Evolutionary conservation across 306 rosid species (phyloP).

Genomic region (Begonia fuchsioides): DNA sequence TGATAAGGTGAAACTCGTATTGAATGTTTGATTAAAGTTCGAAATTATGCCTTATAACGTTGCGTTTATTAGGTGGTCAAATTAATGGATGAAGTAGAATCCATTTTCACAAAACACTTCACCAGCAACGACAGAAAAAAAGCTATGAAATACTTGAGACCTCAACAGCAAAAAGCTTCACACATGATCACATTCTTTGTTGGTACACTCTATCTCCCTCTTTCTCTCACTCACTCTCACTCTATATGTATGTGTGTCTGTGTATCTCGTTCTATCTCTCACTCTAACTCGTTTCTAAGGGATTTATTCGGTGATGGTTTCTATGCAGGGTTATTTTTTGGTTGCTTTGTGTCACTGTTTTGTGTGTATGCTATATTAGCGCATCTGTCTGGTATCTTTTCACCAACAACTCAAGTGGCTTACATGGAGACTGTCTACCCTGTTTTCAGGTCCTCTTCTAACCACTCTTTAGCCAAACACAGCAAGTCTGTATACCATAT

Average conservation of each 20-base stretch:
- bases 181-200: slow-evolving; percentile 84
- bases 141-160: slow-evolving; percentile 89
- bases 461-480: neutral
- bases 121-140: slow-evolving; percentile 77
- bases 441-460: slow-evolving; percentile 57
- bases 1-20: slow-evolving; percentile 41
- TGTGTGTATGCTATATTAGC: slow-evolving; percentile 67
- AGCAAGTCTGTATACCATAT: too few species aligned
- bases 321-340: slow-evolving; percentile 71
- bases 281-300: neutral
- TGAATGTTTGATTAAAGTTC: too few species aligned
- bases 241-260: too few species aligned
- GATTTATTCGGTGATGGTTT: neutral
- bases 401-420: slow-evolving; percentile 19
- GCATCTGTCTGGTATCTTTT: slow-evolving; percentile 62
- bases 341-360: slow-evolving; percentile 77
- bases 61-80: slow-evolving; percentile 36
- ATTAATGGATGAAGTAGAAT: slow-evolving; percentile 96
- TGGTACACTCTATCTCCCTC: slow-evolving; percentile 27
- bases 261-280: too few species aligned
- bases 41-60: too few species aligned
- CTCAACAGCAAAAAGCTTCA: slow-evolving; percentile 72
- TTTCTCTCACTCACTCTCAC: slow-evolving; percentile 6
- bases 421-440: slow-evolving; percentile 73
- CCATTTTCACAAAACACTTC: slow-evolving; percentile 81